Percentiles rank a stretch among this genome's conserved stretches.
Conservation (phyloP, 306 rosid genomes). For the Quillaja saponaria region DNA sequence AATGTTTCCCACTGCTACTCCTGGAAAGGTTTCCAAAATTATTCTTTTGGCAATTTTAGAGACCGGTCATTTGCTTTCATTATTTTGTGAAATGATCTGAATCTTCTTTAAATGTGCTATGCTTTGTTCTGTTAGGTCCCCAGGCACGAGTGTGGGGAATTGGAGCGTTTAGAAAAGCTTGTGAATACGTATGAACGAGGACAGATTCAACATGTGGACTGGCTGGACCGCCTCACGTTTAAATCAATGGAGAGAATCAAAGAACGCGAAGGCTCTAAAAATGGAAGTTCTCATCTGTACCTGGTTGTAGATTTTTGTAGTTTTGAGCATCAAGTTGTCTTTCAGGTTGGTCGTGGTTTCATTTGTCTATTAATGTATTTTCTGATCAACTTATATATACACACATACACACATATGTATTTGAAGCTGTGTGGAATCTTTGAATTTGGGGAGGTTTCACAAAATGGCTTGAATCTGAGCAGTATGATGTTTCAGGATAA, state of each 20-base stretch:
- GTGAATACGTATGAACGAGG: constrained; percentile 90
- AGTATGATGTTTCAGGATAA: too few species aligned
- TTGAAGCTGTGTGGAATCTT: too few species aligned
- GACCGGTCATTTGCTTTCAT: constrained; percentile 4
- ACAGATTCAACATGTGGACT: constrained; percentile 84
- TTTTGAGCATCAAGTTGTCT: constrained; percentile 89
- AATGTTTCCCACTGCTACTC: constrained; percentile 72
- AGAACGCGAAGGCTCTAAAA: constrained; percentile 71
- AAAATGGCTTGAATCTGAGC: too few species aligned
- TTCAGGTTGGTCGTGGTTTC: constrained; percentile 61
- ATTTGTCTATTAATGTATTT: too few species aligned
- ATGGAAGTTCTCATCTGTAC: constrained; percentile 76
- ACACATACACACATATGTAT: too few species aligned
- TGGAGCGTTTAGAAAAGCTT: constrained; percentile 93
- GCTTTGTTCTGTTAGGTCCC: constrained; percentile 64
- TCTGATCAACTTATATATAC: too few species aligned
- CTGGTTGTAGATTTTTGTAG: constrained; percentile 89
- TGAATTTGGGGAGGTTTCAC: too few species aligned
- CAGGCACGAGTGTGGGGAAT: constrained; percentile 84
- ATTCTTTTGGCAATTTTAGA: constrained; percentile 17
- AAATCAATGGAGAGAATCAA: constrained; percentile 74
- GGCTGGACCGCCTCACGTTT: constrained; percentile 92
- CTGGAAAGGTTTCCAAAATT: constrained; percentile 78
- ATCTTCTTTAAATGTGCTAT: constrained; percentile 11
- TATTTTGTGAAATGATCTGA: constrained; percentile 20